These are phyloP conservation scores for Lineolata rhizophorae DNA, from an alignment of 495 filamentous ascomycete species.

Conservation along the genomic window DNA sequence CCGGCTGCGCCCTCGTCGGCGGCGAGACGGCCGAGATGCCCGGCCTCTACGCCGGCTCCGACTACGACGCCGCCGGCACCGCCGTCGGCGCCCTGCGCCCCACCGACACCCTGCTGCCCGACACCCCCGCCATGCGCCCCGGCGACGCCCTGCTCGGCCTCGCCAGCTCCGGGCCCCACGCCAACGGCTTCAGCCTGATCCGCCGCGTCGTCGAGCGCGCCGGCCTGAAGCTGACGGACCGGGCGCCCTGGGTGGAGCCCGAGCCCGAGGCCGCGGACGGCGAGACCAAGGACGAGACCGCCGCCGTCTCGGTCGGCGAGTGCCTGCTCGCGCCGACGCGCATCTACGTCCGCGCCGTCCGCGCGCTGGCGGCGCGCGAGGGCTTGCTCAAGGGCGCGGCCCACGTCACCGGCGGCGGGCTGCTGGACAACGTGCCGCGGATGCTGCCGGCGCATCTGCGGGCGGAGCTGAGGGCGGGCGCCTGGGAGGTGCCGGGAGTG, in stretches of 20 bases:
- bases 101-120: conserved; percentile 44
- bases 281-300: too few relatives aligned
- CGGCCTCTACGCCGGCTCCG: conserved; percentile 58
- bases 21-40: conserved; percentile 98
- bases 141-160: conserved; percentile 77
- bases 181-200: conserved; percentile 87
- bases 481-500: conserved; percentile 51
- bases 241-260: conserved; percentile 53
- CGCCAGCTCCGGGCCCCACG: conserved; percentile 65
- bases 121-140: conserved; percentile 46
- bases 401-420: conserved; percentile 88
- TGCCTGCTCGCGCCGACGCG: conserved; percentile 39
- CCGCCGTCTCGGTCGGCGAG: conserved; percentile 33
- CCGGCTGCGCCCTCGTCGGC: conserved; percentile 25
- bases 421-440: conserved; percentile 78
- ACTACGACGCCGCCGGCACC: conserved; percentile 79
- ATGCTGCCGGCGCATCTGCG: conserved; percentile 63
- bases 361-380: conserved; percentile 25
- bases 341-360: conserved; percentile 22
- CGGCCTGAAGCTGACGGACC: conserved; percentile 42
- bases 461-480: conserved; percentile 49
- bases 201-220: conserved; percentile 60
- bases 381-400: conserved; percentile 64
- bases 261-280: too few relatives aligned
- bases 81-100: conserved; percentile 61